Percentiles rank a stretch among this genome's conserved stretches.
Evolutionary conservation across 164 flowering plant species (phyloP).

Genomic region (Aristolochia fimbriata): DNA sequence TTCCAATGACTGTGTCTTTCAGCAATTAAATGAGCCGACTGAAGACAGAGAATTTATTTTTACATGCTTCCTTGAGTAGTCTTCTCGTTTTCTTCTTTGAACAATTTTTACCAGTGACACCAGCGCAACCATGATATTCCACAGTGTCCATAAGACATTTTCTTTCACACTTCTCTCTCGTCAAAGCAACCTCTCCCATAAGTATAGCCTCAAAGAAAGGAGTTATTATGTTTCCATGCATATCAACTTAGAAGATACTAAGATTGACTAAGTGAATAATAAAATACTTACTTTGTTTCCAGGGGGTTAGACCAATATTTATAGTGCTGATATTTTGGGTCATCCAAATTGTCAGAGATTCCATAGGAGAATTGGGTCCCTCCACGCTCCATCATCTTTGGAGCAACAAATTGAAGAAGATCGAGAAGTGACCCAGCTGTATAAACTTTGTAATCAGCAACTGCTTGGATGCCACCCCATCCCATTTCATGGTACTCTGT

Average conservation of each 20-base stretch:
- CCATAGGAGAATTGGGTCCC: conserved; percentile 77
- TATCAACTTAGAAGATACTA: not conserved
- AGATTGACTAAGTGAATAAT: not conserved
- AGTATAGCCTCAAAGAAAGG: too few species aligned
- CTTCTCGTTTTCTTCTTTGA: too few species aligned
- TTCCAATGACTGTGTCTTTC: too few species aligned
- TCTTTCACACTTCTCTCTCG: too few species aligned
- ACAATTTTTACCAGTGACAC: too few species aligned
- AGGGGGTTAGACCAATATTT: conserved; percentile 90
- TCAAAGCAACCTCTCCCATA: too few species aligned
- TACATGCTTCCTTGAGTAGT: too few species aligned
- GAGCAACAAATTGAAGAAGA: conserved; percentile 69
- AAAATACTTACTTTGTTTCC: conserved; percentile 62
- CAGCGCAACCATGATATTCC: too few species aligned
- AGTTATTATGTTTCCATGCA: too few species aligned
- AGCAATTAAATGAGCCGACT: too few species aligned
- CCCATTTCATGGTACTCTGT: conserved; percentile 89
- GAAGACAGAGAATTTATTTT: too few species aligned
- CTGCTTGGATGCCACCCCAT: conserved; percentile 50
- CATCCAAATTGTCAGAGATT: conserved; percentile 75
- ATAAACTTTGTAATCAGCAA: conserved; percentile 67
- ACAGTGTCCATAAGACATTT: too few species aligned
- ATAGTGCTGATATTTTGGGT: conserved; percentile 64
- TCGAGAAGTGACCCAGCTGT: conserved; percentile 60
- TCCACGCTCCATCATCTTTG: conserved; percentile 85